phyloP scores from a whole-genome alignment of 1,284 basidiomycete genomes.

The Chiua sp. region DNA sequence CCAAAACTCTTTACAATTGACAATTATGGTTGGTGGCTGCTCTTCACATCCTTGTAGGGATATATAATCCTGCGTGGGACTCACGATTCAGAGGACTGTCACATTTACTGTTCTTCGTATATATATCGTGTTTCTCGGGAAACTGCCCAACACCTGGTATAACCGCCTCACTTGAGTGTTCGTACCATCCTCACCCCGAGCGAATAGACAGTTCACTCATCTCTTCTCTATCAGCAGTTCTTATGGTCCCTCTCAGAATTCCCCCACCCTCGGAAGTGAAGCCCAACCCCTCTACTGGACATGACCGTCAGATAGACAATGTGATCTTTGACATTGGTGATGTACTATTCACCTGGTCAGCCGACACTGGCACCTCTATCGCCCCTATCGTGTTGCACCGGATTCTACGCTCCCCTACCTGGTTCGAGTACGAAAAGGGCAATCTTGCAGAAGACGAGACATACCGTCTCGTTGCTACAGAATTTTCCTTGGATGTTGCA shows the following conservation, averaged over 20 bases:
- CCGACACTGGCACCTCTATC: slow-evolving; percentile 21
- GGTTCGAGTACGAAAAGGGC: slow-evolving; percentile 33
- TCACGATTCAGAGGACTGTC: too few species aligned
- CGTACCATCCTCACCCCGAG: background rate
- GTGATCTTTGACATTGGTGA: slow-evolving; percentile 29
- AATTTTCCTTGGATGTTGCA: slow-evolving; percentile 24
- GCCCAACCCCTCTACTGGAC: too few species aligned
- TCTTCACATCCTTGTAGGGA: too few species aligned
- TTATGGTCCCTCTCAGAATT: slow-evolving; percentile 5
- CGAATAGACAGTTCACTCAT: slow-evolving; percentile 5
- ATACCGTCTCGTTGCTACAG: slow-evolving; percentile 9
- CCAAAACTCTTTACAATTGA: too few species aligned
- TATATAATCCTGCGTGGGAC: too few species aligned
- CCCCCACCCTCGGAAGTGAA: slow-evolving; percentile 5
- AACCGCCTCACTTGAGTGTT: background rate
- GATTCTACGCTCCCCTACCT: slow-evolving; percentile 20
- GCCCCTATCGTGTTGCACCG: slow-evolving; percentile 14
- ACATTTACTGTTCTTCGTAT: too few species aligned
- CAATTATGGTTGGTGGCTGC: too few species aligned
- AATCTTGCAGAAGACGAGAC: slow-evolving; percentile 22
- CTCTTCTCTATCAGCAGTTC: background rate
- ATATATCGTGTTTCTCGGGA: background rate
- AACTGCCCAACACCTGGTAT: background rate
- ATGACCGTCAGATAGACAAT: slow-evolving; percentile 27
- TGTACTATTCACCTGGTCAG: slow-evolving; percentile 31